Base-by-base conservation (phyloP, 495 filamentous ascomycete genomes). In the Haplographium delicatum region DNA sequence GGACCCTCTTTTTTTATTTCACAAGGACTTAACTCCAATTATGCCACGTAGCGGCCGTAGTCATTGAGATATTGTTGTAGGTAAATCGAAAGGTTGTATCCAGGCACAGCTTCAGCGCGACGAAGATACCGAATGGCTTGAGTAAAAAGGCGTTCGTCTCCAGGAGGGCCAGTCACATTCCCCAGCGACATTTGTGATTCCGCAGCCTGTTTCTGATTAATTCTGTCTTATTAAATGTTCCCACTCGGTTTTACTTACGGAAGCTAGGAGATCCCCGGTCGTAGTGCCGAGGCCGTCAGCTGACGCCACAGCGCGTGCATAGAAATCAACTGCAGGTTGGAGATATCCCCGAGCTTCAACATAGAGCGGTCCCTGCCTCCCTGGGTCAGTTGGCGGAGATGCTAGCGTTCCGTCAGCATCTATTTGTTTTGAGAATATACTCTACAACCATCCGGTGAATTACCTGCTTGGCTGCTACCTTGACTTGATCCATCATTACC, bases 141-240 rank as follows among this genome's bases (percentile, higher is more conserved):
- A 38, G 60, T 59, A 53, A 78, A 79, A 37, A 73, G 63, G 6
- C 58, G 62, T 37, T 69, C 65, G 44, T 69, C 73, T 28, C 60
- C 62, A 13, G 67, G 63, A 15, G 70, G 37, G 13, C 57, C 60
- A 10, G 72, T 73, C 8, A 75, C 72, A 53, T 78, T 78, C 23
- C 74, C 75, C 9, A 78, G 57, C 35, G 66, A 72, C 68, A 79
- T 79, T 54, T 68, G 72, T 24, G 74, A 70, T 62, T 78, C 73
- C 1, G 74, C 75, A 25, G 68, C 64, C 74, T 77, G 53, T 49
- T 15, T 43, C n/a, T 31, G 16, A 34, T 58, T 46, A 58, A 33
- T 37, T 50, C 35, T 41, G 34, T 33, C 30, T 19, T 22, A 22
- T 5, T 53, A n/a, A n/a, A n/a, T n/a, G n/a, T n/a, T n/a, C n/a